Base-by-base conservation (phyloP, 345 rosid genomes). In the Barbarea vulgaris region DNA sequence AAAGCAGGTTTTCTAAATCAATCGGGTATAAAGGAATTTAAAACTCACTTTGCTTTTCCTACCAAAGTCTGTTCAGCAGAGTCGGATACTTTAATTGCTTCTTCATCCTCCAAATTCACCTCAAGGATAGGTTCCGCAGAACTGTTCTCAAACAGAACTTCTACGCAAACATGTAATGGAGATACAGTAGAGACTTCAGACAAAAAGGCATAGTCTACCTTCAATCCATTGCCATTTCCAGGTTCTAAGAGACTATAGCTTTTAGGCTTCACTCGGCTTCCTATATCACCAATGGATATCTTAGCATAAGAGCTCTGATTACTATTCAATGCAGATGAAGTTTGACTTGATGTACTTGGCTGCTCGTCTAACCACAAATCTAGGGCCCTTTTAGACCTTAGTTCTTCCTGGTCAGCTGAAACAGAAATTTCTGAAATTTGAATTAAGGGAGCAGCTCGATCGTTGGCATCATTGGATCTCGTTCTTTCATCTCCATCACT, bases 291-390 rank as follows among this genome's bases (percentile, higher is more conserved):
- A 41, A 94, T 82, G 66, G 87, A 88, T 74, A 94, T 86, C 78
- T 90, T 88, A 39, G 91, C 97, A 11, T 88, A 86, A 76, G 96
- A 86, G 50, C 73, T 71, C 70, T 24, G 67, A 47, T 78, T 79
- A 69, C 69, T 84, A 79, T 72, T 78, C 63, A 66, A 81, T 60
- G 83, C 81, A 25, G 84, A 83, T 52, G 73, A 65, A 64, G 80
- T 80, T 24, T 69, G 80, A 50, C 75, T 85, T 79, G 86, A 80
- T 59, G 87, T 80, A 81, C 77, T 82, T 81, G 97, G 87, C 64
- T 87, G 90, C 70, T 91, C 91, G 61, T 82, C 95, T 83, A 94
- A 81, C 97, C 98, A 94, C 76, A 93, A 81, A 72, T 94, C 98
- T 42, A 91, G 83, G 55, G 91, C 81, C 59, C 74, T 81, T 15